These are phyloP conservation scores for Penicillium thymicola DNA, from an alignment of 2,329 filamentous ascomycete species.

Conservation along the genomic window DNA sequence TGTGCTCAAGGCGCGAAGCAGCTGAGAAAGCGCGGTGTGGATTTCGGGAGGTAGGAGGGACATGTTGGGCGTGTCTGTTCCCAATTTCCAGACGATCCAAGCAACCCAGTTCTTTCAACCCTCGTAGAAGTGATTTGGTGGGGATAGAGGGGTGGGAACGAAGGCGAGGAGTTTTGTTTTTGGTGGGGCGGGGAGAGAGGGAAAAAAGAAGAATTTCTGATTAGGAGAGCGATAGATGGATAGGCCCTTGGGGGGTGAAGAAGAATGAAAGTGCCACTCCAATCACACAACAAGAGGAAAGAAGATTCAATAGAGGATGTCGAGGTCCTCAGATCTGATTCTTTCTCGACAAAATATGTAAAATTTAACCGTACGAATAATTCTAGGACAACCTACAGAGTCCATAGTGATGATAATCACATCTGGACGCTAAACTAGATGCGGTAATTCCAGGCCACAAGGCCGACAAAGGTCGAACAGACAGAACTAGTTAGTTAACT, in stretches of 20 bases:
- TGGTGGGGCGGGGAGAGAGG: constrained; percentile 29
- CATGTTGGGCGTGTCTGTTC: constrained; percentile 53
- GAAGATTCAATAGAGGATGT: background rate
- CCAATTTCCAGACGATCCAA: constrained; percentile 29
- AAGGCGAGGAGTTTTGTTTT: constrained; percentile 30
- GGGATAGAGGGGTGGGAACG: constrained; percentile 16
- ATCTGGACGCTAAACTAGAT: constrained; percentile 18
- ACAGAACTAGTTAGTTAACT: background rate
- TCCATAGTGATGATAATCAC: constrained; percentile 8
- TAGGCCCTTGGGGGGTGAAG: constrained; percentile 10
- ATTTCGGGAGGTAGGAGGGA: constrained; percentile 82
- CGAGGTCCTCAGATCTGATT: background rate
- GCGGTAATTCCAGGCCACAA: constrained; percentile 9
- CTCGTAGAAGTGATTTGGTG: constrained; percentile 14
- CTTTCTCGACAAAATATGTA: background rate
- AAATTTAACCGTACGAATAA: background rate
- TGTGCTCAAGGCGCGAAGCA: constrained; percentile 84
- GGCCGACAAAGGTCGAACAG: constrained; percentile 1
- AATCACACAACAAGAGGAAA: constrained; percentile 8
- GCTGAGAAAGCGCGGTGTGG: constrained; percentile 77
- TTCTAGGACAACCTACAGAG: constrained; percentile 11
- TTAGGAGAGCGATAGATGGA: constrained; percentile 22
- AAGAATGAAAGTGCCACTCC: background rate
- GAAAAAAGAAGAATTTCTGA: constrained; percentile 28
- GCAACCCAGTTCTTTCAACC: constrained; percentile 20